phyloP scores from a whole-genome alignment of 2,329 filamentous ascomycete species.

The Hypoxylon sp. region DNA sequence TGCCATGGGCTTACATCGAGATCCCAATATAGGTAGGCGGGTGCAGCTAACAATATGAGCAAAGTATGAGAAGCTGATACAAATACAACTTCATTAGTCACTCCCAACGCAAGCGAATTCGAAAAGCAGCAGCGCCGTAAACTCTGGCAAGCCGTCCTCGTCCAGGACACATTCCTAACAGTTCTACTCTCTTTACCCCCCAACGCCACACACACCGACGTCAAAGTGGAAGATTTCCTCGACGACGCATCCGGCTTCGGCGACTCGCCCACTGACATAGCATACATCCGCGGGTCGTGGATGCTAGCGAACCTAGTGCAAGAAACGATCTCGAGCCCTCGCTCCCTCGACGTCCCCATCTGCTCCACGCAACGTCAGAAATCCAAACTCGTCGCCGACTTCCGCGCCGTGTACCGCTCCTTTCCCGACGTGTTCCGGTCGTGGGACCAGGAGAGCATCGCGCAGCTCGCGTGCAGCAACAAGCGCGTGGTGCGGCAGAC shows the following conservation, averaged over 20 bases:
- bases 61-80: slow-evolving; percentile 32
- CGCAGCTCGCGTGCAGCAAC: slow-evolving; percentile 69
- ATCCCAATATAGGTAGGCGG: slow-evolving; percentile 77
- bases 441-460: slow-evolving; percentile 74
- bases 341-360: slow-evolving; percentile 80
- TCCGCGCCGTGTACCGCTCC: slow-evolving; percentile 78
- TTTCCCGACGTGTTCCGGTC: slow-evolving; percentile 80
- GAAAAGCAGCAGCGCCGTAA: slow-evolving; percentile 86
- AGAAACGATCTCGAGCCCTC: slow-evolving; percentile 80
- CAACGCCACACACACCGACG: slow-evolving; percentile 83
- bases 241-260: slow-evolving; percentile 73
- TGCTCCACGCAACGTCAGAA: slow-evolving; percentile 78
- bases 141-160: slow-evolving; percentile 84
- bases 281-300: slow-evolving; percentile 83
- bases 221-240: slow-evolving; percentile 79
- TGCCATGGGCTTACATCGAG: slow-evolving; percentile 84
- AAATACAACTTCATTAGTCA: slow-evolving; percentile 58
- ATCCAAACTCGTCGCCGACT: slow-evolving; percentile 77
- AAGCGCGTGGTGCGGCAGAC: slow-evolving; percentile 80
- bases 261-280: slow-evolving; percentile 74
- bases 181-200: slow-evolving; percentile 83
- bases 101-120: slow-evolving; percentile 74
- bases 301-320: slow-evolving; percentile 84
- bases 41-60: background rate
- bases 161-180: slow-evolving; percentile 86